Evolutionary conservation across 305 asterid species (phyloP), one percentile per base, ranked within the genome.

Genomic region (Caryopteris hybrid): DNA sequence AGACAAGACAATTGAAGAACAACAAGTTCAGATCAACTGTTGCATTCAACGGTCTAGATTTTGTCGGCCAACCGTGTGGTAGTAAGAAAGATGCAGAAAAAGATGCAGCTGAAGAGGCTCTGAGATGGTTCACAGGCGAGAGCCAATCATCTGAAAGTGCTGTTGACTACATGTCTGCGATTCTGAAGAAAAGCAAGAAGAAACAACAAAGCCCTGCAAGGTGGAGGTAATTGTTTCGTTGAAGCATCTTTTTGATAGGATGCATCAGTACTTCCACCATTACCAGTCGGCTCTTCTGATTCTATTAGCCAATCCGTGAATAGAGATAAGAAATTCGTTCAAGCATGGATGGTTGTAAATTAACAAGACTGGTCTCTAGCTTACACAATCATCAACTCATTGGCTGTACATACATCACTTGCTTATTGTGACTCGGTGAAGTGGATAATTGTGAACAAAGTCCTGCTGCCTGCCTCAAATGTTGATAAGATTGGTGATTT

Each of bases 21-120:
- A 89, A 88, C 68, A 76, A 77, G 78, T 92, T 90, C 80, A 85
- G 86, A 46, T 75, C 95, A 34, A 84, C 86, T 29, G 92, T 84
- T 69, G 45, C 76, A 61, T 86, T 90, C 79, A 88, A 82, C 61
- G 95, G 95, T 64, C 74, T 93, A 72, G 88, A 86, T 78, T 90
- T 93, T 71, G 73, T 48, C 14, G 97, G 97, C 69, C 83, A 64
- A 76, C 85, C 96, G 74, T 79, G 81, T 43, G 75, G 83, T 63
- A 88, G 85, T 81, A 88, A 88, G 81, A 93, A 88, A 82, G 96
- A 85, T 39, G 96, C 97, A 31, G 97, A 90, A 69, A 90, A 90
- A 74, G 95, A 82, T 70, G 95, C 97, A 25, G 97, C 97, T 72
- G 83, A 85, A 16, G 95, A 85, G 84, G 98, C 96, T 74, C 62